These are phyloP conservation scores for Boletales sp. DNA, from an alignment of 768 basidiomycete genomes.

Conservation along the genomic window DNA sequence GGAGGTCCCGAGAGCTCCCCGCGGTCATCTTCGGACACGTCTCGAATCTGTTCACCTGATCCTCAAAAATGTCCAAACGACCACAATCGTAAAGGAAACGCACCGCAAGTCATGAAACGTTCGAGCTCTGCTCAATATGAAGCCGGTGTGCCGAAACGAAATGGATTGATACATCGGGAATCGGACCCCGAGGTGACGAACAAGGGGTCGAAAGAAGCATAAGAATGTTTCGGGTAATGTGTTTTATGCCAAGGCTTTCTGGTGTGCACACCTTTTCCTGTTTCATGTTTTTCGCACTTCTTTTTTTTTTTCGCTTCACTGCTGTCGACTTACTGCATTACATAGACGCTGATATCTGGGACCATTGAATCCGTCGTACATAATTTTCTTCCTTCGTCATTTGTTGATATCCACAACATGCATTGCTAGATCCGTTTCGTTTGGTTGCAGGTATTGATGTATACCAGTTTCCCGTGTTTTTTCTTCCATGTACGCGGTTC, in stretches of 20 bases:
- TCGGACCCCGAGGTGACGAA: slow-evolving; percentile 27
- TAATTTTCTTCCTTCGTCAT: background rate
- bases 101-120: slow-evolving; percentile 25
- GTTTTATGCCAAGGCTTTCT: slow-evolving; percentile 7
- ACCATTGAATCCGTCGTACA: slow-evolving; percentile 3
- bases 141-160: slow-evolving; percentile 23
- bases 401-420: slow-evolving; percentile 22
- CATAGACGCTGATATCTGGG: slow-evolving; percentile 11
- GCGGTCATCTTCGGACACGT: slow-evolving; percentile 6
- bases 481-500: background rate
- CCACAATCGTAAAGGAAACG: slow-evolving; percentile 8
- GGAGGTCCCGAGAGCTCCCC: slow-evolving; percentile 4
- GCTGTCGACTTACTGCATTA: slow-evolving; percentile 9
- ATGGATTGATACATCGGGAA: slow-evolving; percentile 28
- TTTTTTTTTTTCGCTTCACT: background rate
- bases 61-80: slow-evolving; percentile 12
- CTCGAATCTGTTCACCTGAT: slow-evolving; percentile 7
- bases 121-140: slow-evolving; percentile 28
- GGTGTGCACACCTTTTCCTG: slow-evolving; percentile 4
- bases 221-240: slow-evolving; percentile 7
- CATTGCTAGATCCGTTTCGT: slow-evolving; percentile 24
- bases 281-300: slow-evolving; percentile 6
- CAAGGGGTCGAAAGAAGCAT: slow-evolving; percentile 26
- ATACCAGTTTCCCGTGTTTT: slow-evolving; percentile 13
- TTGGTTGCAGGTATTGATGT: slow-evolving; percentile 9